Conservation (phyloP, 257 asterid species). For the Penstemon newberryi region DNA sequence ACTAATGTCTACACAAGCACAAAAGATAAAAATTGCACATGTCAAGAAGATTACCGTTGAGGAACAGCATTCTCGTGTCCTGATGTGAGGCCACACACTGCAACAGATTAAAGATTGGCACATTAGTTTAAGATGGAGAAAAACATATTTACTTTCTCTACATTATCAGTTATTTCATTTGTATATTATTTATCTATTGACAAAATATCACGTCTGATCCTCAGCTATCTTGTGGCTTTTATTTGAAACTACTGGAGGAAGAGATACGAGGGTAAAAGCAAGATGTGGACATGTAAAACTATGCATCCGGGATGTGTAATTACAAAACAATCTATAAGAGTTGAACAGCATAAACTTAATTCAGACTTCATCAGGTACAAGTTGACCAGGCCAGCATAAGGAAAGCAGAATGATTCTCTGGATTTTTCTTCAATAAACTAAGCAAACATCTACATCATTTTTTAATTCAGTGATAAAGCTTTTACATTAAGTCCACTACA, state of each 20-base stretch:
- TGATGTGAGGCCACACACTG: conserved; percentile 99
- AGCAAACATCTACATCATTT: no score
- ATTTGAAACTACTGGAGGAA: neutral
- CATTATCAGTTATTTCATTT: neutral
- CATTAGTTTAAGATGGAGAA: conserved; percentile 23
- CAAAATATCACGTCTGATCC: neutral
- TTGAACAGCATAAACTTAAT: no score
- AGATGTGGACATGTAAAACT: no score
- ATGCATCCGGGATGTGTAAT: no score
- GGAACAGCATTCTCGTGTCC: conserved; percentile 85
- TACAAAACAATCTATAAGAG: no score
- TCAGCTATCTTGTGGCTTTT: neutral
- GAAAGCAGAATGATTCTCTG: no score
- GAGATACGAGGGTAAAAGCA: neutral
- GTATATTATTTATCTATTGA: neutral
- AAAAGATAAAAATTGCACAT: neutral
- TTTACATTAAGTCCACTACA: no score
- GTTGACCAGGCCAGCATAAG: no score
- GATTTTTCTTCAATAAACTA: no score
- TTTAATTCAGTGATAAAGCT: no score
- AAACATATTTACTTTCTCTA: neutral
- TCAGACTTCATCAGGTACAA: no score
- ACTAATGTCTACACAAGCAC: neutral
- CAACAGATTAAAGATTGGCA: conserved; percentile 30
- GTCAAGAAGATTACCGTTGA: conserved; percentile 62